Percentiles rank a stretch among this genome's conserved stretches.
These are phyloP conservation scores for Vachellia pachyceras DNA, from an alignment of 306 rosid genomes.

Conservation along the genomic window DNA sequence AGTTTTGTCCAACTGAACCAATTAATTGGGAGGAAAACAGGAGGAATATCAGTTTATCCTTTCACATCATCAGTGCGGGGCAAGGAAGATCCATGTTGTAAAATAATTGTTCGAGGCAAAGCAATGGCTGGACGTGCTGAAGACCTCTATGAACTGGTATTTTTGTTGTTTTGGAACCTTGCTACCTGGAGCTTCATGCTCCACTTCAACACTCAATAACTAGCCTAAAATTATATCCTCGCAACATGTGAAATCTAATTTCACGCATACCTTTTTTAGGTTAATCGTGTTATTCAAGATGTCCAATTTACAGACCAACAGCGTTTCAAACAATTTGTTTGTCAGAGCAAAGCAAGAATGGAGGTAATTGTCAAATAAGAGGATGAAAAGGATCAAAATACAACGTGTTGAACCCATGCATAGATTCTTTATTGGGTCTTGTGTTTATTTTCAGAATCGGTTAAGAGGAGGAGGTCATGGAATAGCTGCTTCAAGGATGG, in stretches of 20 bases:
- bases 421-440: conserved; percentile 28
- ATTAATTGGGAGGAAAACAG: conserved; percentile 96
- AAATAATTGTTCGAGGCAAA: conserved; percentile 91
- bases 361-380: conserved; percentile 62
- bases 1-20: conserved; percentile 94
- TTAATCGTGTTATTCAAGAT: conserved; percentile 84
- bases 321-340: conserved; percentile 93
- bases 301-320: conserved; percentile 97
- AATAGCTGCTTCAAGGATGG: conserved; percentile 98
- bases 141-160: conserved; percentile 90
- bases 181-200: neutral
- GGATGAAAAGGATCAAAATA: conserved; percentile 21
- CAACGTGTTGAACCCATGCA: conserved; percentile 26
- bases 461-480: conserved; percentile 98
- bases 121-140: conserved; percentile 91
- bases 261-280: conserved; percentile 55
- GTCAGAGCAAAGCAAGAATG: conserved; percentile 97
- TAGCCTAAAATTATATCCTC: conserved; percentile 1
- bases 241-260: conserved; percentile 37
- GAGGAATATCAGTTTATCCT: conserved; percentile 98
- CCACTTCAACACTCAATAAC: conserved; percentile 15
- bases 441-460: conserved; percentile 70
- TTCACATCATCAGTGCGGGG: conserved; percentile 85
- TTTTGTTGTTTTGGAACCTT: conserved; percentile 16
- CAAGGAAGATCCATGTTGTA: conserved; percentile 79